These are phyloP conservation scores for Wickerhamomyces kurtzmanii DNA, from an alignment of 805 yeast genomes.

Conservation along the genomic window DNA sequence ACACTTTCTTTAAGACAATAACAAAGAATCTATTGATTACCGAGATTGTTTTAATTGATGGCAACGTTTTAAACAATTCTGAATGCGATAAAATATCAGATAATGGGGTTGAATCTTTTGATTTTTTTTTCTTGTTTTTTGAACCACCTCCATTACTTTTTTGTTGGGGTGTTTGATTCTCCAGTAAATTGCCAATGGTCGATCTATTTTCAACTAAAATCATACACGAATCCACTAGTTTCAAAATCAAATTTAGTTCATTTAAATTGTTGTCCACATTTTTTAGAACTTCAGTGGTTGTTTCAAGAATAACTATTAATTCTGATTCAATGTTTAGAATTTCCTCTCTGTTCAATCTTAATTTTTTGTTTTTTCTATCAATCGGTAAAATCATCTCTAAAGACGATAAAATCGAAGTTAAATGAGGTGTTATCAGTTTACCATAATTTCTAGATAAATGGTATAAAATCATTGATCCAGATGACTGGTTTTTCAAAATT, in stretches of 20 bases:
- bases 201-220: slow-evolving; percentile 23
- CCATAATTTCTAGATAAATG: slow-evolving; percentile 17
- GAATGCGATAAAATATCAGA: slow-evolving; percentile 64
- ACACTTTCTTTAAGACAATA: slow-evolving; percentile 34
- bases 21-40: slow-evolving; percentile 32
- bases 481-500: slow-evolving; percentile 31
- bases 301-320: slow-evolving; percentile 20
- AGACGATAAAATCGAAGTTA: slow-evolving; percentile 37
- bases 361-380: slow-evolving; percentile 25
- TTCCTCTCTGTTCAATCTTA: slow-evolving; percentile 27
- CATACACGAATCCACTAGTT: slow-evolving; percentile 50
- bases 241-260: slow-evolving; percentile 43
- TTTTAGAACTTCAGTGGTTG: slow-evolving; percentile 16
- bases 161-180: slow-evolving; percentile 17
- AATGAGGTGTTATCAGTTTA: slow-evolving; percentile 32
- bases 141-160: slow-evolving; percentile 7
- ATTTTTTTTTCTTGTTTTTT: slow-evolving; percentile 33
- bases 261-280: slow-evolving; percentile 26
- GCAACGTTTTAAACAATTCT: slow-evolving; percentile 36
- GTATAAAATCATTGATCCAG: slow-evolving; percentile 33
- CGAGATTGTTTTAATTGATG: slow-evolving; percentile 25
- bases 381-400: slow-evolving; percentile 56
- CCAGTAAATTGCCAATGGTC: slow-evolving; percentile 17
- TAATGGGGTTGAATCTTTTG: slow-evolving; percentile 34
- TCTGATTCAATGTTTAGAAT: slow-evolving; percentile 21